Evolutionary conservation across 768 basidiomycete genomes (phyloP).

Genomic region (Pleurotus tuoliensis): DNA sequence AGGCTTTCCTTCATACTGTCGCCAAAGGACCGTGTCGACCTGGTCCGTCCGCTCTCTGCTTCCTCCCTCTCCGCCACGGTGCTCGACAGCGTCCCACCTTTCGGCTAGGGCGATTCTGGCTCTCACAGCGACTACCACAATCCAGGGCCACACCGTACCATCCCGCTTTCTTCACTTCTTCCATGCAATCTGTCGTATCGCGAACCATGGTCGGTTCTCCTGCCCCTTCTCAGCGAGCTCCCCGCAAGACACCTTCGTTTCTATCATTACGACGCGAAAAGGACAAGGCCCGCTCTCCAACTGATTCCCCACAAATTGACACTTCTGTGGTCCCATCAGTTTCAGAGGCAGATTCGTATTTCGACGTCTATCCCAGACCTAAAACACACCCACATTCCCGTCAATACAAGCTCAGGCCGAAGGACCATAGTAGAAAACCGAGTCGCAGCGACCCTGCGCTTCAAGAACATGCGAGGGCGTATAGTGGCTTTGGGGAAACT

Average conservation of each 20-base stretch:
- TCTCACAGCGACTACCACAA: background rate
- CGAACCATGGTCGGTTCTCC: conserved; percentile 28
- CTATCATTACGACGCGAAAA: conserved; percentile 52
- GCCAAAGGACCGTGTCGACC: conserved; percentile 8
- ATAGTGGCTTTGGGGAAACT: background rate
- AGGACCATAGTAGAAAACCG: conserved; percentile 12
- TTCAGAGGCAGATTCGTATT: conserved; percentile 31
- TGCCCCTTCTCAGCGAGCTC: conserved; percentile 32
- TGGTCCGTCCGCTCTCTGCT: conserved; percentile 6
- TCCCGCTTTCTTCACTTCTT: conserved; percentile 5
- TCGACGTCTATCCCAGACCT: conserved; percentile 42
- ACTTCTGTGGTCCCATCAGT: conserved; percentile 3
- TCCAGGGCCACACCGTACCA: background rate
- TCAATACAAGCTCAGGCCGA: conserved; percentile 24
- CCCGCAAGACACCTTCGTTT: conserved; percentile 55
- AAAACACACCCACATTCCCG: conserved; percentile 31
- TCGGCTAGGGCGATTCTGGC: background rate
- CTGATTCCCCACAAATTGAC: conserved; percentile 14
- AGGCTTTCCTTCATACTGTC: conserved; percentile 3
- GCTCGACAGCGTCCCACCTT: background rate
- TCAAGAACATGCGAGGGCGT: conserved; percentile 2
- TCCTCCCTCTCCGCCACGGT: background rate
- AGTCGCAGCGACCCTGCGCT: conserved; percentile 15
- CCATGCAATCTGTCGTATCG: conserved; percentile 36
- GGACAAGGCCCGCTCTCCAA: conserved; percentile 27